These are phyloP conservation scores for Aspergillus udagawae DNA, from an alignment of 2,329 filamentous ascomycete species.

Conservation along the genomic window DNA sequence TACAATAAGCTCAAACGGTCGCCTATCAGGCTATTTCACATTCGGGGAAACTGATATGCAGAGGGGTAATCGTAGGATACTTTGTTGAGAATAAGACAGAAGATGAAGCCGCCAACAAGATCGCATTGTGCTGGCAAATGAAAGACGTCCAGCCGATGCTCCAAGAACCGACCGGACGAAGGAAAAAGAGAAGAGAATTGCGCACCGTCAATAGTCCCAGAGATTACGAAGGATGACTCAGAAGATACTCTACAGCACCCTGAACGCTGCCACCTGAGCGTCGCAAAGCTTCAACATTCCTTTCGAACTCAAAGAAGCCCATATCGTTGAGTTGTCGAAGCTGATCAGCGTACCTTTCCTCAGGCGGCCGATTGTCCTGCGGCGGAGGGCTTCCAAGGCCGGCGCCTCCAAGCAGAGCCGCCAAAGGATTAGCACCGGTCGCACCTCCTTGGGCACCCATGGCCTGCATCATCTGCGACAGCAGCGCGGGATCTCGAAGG, in stretches of 20 bases:
- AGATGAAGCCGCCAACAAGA: background rate
- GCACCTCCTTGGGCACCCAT: conserved; percentile 40
- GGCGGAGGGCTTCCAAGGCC: conserved; percentile 50
- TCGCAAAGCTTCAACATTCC: conserved; percentile 82
- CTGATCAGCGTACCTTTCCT: conserved; percentile 89
- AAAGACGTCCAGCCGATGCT: background rate
- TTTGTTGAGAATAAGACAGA: background rate
- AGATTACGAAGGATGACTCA: conserved; percentile 30
- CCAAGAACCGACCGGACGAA: background rate
- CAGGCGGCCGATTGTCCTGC: conserved; percentile 79
- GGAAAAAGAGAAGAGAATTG: background rate
- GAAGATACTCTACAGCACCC: conserved; percentile 55
- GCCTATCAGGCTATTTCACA: conserved; percentile 1
- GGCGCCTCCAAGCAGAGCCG: conserved; percentile 51
- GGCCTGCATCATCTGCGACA: conserved; percentile 54
- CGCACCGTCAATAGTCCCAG: background rate
- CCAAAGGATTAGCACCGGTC: conserved; percentile 41
- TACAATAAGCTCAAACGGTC: background rate
- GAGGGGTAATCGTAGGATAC: conserved; percentile 4
- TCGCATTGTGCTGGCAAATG: background rate
- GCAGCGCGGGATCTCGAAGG: conserved; percentile 56
- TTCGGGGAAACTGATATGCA: background rate
- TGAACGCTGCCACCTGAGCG: conserved; percentile 91
- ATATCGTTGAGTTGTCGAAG: conserved; percentile 94
- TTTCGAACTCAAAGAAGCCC: conserved; percentile 96